Percentiles rank a stretch among this genome's conserved stretches.
These are phyloP conservation scores for Ambrosia hybrid DNA, from an alignment of 140 eudicot species.

Conservation along the genomic window DNA sequence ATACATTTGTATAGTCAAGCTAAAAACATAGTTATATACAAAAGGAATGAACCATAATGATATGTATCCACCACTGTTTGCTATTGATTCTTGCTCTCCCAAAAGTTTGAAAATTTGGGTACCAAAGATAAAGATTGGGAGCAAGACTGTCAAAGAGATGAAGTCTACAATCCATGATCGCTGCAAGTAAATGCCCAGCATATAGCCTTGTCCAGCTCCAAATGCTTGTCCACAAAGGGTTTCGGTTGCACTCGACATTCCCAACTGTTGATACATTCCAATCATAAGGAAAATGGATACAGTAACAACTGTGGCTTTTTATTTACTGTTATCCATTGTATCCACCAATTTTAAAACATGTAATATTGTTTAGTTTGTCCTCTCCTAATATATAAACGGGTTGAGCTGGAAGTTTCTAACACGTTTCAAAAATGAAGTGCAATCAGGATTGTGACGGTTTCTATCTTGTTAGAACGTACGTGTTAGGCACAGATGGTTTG, in stretches of 20 bases:
- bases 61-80: background rate
- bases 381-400: too few species aligned
- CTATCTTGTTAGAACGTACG: too few species aligned
- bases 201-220: constrained; percentile 57
- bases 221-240: constrained; percentile 66
- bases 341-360: too few species aligned
- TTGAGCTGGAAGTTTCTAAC: too few species aligned
- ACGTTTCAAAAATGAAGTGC: too few species aligned
- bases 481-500: too few species aligned
- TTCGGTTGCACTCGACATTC: constrained; percentile 71
- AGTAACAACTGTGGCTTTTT: too few species aligned
- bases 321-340: too few species aligned
- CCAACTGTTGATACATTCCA: constrained; percentile 29
- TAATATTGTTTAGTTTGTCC: too few species aligned
- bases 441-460: too few species aligned
- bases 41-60: background rate
- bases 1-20: background rate
- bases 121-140: background rate
- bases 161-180: constrained; percentile 57
- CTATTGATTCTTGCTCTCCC: background rate
- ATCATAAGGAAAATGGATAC: too few species aligned
- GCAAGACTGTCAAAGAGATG: background rate
- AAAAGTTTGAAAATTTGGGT: background rate
- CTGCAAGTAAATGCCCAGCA: constrained; percentile 67
- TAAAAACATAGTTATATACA: background rate